Evolutionary conservation across 176 grass and related monocot genomes (phyloP).

Genomic region (Phoenix roebelenii): DNA sequence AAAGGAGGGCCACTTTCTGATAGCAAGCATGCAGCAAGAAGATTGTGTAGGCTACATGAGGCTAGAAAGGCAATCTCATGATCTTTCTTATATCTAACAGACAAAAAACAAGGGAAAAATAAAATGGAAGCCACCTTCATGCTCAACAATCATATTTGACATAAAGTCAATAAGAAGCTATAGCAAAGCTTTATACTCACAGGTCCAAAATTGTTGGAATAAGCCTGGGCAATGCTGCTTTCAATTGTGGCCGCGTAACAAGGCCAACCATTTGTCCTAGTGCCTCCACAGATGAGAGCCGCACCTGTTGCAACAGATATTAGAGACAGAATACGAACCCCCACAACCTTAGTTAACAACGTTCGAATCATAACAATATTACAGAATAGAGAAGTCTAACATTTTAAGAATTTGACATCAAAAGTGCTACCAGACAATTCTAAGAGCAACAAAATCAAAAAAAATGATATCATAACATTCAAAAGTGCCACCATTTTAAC

Average conservation of each 20-base stretch:
- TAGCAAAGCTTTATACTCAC: slow-evolving; percentile 33
- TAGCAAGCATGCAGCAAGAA: slow-evolving; percentile 70
- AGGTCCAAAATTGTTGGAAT: slow-evolving; percentile 88
- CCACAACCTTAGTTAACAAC: no score
- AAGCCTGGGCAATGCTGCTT: slow-evolving; percentile 80
- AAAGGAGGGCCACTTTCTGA: slow-evolving; percentile 89
- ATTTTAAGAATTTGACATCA: no score
- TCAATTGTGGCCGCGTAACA: slow-evolving; percentile 84
- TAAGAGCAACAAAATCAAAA: no score
- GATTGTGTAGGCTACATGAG: slow-evolving; percentile 74
- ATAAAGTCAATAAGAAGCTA: neutral
- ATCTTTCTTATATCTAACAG: slow-evolving; percentile 82
- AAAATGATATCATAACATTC: no score
- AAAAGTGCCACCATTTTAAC: no score
- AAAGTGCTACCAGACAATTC: no score
- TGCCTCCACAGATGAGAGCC: slow-evolving; percentile 75
- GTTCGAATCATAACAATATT: no score
- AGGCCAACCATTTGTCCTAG: slow-evolving; percentile 98
- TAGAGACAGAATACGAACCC: no score
- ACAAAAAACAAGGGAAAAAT: slow-evolving; percentile 19
- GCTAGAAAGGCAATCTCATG: slow-evolving; percentile 82
- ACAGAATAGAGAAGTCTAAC: no score
- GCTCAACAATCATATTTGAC: no score
- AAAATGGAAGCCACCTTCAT: no score
- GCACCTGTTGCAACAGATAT: slow-evolving; percentile 48